phyloP scores from a whole-genome alignment of 2,329 filamentous ascomycete genomes.

The Fusarium buharicum region DNA sequence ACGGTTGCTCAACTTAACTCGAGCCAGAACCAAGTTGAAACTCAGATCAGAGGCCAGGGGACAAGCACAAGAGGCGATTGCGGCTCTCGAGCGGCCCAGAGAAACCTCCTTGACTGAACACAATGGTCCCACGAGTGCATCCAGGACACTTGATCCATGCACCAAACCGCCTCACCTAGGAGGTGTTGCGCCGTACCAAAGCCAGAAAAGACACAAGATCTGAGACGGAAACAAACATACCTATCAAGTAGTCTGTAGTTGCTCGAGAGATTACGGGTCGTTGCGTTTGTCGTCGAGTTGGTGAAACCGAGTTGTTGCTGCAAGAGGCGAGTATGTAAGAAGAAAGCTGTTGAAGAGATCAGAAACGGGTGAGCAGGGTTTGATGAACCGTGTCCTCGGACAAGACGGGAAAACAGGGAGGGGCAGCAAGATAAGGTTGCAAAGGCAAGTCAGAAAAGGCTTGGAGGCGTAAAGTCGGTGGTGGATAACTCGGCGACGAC shows the following conservation, averaged over 20 bases:
- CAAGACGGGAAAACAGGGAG: constrained; percentile 36
- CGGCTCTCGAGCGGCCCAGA: constrained; percentile 20
- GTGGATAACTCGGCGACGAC: constrained; percentile 51
- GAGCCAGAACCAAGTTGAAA: constrained; percentile 18
- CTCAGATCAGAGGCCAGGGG: constrained; percentile 11
- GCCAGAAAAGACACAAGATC: constrained; percentile 34
- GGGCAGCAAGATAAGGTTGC: constrained; percentile 47
- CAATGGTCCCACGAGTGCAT: constrained; percentile 39
- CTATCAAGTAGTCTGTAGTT: constrained; percentile 32
- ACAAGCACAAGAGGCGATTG: constrained; percentile 16
- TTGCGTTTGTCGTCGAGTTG: constrained; percentile 38
- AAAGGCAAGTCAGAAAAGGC: constrained; percentile 43
- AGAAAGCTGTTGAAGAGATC: constrained; percentile 13
- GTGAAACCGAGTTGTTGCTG: constrained; percentile 35
- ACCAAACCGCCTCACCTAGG: constrained; percentile 45
- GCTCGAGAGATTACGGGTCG: constrained; percentile 23
- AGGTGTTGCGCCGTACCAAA: constrained; percentile 41
- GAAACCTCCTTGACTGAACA: constrained; percentile 25
- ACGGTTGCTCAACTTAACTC: constrained; percentile 12
- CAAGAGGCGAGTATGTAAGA: constrained; percentile 31
- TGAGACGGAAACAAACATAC: constrained; percentile 44
- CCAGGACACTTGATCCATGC: constrained; percentile 48
- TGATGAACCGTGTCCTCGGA: constrained; percentile 40
- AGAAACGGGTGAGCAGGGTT: constrained; percentile 33
- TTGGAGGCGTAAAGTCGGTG: constrained; percentile 40